Base-by-base conservation (phyloP, 1,284 basidiomycete genomes). In the Erythrobasidium hasegawianum region DNA sequence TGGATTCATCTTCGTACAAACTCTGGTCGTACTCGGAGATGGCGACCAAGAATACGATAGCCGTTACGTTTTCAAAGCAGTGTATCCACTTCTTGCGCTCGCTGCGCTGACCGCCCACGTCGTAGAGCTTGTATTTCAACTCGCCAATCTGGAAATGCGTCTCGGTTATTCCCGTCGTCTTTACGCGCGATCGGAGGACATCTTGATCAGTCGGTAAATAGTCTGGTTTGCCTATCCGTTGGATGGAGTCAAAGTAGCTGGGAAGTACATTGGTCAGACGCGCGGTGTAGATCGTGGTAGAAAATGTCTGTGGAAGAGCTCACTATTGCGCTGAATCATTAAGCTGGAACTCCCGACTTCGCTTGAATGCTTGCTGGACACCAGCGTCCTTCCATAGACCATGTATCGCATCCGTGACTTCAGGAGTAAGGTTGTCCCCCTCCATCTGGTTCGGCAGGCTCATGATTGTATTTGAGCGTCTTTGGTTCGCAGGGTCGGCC, bases 121-220 rank as follows among this genome's bases (percentile, higher is more conserved):
- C 74, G 47, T 73, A 74, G 68, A 75, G 72, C n/a, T 71, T 68
- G 64, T 75, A 75, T 50, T 69, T 71, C 55, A 74, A 68, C 53
- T 75, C 73, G 26, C 92, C 93, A 55, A 97, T 90, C 71, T 79
- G 77, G 83, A 97, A 97, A 67, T 87, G 90, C 14, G 92, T 96
- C 80, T 97, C 94, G 4, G 90, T 95, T 77, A 97, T 97, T 76
- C 95, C 94, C 0, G 94, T 97, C 0, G 94, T 97, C 83, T 96
- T 97, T 70, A 97, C 92, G 75, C 94, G 86, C 55, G 87, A 89
- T 40, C 94, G 84, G n/a, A 97, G 81, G 7, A 75, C 73, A 58
- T 75, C 74, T 64, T 78, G 78, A 76, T 96, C 93, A 0, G 88
- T 89, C 2, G 93, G 94, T 67, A 91, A 78, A 80, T 94, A 97